Percentiles rank a stretch among this genome's conserved stretches.
phyloP scores from a whole-genome alignment of 352 stramenopile species.

The Achlya hypogyna region DNA sequence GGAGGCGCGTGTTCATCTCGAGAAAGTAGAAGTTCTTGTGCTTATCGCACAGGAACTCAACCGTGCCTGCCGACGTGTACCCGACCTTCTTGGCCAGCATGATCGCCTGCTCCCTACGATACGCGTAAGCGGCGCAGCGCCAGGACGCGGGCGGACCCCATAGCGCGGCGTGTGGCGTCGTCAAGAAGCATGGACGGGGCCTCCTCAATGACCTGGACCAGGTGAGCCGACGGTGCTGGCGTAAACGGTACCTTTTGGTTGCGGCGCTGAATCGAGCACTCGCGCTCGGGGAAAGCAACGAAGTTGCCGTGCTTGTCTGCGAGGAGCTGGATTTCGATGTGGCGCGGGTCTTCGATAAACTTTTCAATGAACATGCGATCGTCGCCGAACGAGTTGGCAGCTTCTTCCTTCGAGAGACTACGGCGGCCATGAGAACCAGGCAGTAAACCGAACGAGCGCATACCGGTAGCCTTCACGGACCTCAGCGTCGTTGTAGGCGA shows the following conservation, averaged over 20 bases:
- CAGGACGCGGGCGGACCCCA: slow-evolving; percentile 7
- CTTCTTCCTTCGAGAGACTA: slow-evolving; percentile 73
- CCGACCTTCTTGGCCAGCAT: slow-evolving; percentile 85
- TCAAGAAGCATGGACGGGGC: slow-evolving; percentile 67
- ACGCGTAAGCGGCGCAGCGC: no score
- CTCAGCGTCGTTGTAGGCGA: slow-evolving; percentile 88
- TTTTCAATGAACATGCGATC: slow-evolving; percentile 96
- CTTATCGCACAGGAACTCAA: slow-evolving; percentile 95
- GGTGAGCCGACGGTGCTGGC: neutral
- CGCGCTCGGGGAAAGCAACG: slow-evolving; percentile 88
- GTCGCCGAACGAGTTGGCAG: slow-evolving; percentile 89
- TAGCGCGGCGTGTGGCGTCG: slow-evolving; percentile 49
- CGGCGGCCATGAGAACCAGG: neutral
- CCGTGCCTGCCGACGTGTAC: slow-evolving; percentile 94
- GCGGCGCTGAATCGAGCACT: slow-evolving; percentile 94
- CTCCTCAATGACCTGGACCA: slow-evolving; percentile 20
- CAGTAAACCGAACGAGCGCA: neutral
- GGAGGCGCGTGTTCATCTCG: slow-evolving; percentile 96
- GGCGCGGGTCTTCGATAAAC: slow-evolving; percentile 94
- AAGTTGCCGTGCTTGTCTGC: slow-evolving; percentile 87
- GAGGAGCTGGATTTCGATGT: slow-evolving; percentile 98
- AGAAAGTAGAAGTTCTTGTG: slow-evolving; percentile 98
- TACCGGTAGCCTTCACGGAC: slow-evolving; percentile 79
- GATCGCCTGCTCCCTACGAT: slow-evolving; percentile 88
- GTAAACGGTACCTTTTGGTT: slow-evolving; percentile 91